A percentile compares a stretch with the other conserved stretches of the same genome.
Evolutionary conservation across 257 asterid genomes (phyloP).

Genomic region (Fraxinus americana): DNA sequence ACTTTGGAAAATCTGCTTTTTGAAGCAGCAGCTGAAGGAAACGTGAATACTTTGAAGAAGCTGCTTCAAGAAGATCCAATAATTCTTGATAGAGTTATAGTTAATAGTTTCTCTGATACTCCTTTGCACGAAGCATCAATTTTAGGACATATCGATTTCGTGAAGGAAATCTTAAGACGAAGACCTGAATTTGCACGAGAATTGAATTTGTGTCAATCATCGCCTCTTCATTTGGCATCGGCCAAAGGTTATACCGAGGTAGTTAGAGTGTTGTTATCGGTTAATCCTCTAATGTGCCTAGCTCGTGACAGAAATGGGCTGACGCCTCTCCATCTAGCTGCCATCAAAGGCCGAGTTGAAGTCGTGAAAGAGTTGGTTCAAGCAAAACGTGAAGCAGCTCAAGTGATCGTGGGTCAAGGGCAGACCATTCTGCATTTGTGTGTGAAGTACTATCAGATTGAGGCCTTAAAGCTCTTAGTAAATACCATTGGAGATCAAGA

Average conservation of each 20-base stretch:
- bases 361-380: neutral
- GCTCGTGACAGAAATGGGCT: conserved; percentile 10
- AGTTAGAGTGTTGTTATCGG: conserved; percentile 22
- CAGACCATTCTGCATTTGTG: neutral
- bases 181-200: conserved; percentile 21
- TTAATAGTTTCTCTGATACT: conserved; percentile 13
- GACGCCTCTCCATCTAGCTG: neutral
- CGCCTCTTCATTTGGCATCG: conserved; percentile 46
- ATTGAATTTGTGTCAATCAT: conserved; percentile 22
- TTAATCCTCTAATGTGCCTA: conserved; percentile 24
- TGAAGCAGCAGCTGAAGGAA: conserved; percentile 39
- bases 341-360: neutral
- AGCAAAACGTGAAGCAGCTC: neutral
- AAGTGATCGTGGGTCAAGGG: neutral
- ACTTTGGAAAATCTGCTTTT: conserved; percentile 20
- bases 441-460: neutral
- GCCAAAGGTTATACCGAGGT: conserved; percentile 31
- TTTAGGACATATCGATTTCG: conserved; percentile 16
- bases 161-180: neutral
- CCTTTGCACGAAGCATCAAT: conserved; percentile 28
- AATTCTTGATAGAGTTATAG: conserved; percentile 33
- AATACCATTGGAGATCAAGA: neutral
- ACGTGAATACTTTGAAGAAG: conserved; percentile 4
- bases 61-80: conserved; percentile 31
- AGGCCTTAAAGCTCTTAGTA: neutral